Base-by-base conservation (phyloP, 768 basidiomycete genomes). In the Pisolithus microcarpus region DNA sequence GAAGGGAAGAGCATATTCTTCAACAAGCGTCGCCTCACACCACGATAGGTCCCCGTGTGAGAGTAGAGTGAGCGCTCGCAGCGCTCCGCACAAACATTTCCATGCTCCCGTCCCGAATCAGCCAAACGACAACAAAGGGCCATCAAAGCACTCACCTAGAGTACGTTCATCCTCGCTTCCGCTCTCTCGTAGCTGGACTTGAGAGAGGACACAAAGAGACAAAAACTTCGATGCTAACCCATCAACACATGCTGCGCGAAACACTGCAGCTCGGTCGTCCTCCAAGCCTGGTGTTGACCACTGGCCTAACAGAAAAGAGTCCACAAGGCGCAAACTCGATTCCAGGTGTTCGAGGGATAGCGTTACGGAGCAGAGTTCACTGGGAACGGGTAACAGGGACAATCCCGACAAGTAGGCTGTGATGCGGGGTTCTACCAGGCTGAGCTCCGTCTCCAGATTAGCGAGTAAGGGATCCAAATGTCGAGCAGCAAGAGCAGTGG, bases 61-160 rank as follows among this genome's bases (percentile, higher is more conserved):
- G 7, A 89, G 67, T 46, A 79, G 84, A 50, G 90, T 81, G 36
- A 89, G 76, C 11, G 87, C 78, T 1, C 86, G 80, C 5, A 90
- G 71, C 2, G 75, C 68, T 1, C 76, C 70, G 43, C 84, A 80
- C 34, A 82, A 61, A 52, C 82, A 85, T 56, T 67, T 71, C 46
- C 66, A 67, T 5, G 72, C 75, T 72, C 38, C 36, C 26, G 30
- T 16, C 16, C 13, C 15, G n/a, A 7, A 28, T 46, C n/a, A 46
- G 15, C 30, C 26, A 18, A 16, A 5, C 23, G 23, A 43, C 15
- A 9, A 11, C 13, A 24, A 38, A 26, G 23, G 7, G 30, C 10
- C 13, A 48, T n/a, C 50, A 40, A 7, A 6, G 28, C 18, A 49
- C 58, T 50, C 49, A 68, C 65, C 66, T 21, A 54, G 46, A 38